Percentiles rank a stretch among this genome's conserved stretches.
Evolutionary conservation across 108 stramenopile species (phyloP).

Genomic region (Aurantiochytrium sp.): DNA sequence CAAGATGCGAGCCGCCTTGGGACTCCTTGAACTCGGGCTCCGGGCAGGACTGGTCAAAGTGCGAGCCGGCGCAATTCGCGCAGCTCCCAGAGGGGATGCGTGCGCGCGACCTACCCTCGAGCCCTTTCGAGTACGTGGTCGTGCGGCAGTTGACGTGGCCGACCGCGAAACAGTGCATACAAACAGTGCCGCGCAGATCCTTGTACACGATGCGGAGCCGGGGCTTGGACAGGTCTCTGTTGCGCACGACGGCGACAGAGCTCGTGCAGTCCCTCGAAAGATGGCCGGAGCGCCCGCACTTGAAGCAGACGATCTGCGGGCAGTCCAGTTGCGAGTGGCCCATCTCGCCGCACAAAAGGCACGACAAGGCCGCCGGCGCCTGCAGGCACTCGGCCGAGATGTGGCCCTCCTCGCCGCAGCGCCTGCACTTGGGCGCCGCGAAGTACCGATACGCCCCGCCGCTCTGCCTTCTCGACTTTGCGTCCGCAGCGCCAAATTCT

Average conservation of each 20-base stretch:
- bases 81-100: neutral
- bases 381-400: neutral
- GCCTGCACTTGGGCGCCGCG: neutral
- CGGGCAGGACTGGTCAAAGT: neutral
- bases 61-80: neutral
- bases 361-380: neutral
- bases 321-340: neutral
- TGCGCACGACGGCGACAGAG: neutral
- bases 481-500: neutral
- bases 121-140: neutral
- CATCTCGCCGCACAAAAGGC: neutral
- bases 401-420: constrained; percentile 6
- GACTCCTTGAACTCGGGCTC: neutral
- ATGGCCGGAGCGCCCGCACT: neutral
- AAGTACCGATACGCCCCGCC: neutral
- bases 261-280: neutral
- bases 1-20: neutral
- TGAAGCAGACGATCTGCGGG: neutral
- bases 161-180: neutral
- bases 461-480: neutral
- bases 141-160: neutral
- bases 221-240: no score
- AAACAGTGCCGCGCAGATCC: neutral
- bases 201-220: neutral
- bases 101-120: neutral